Percentiles rank a stretch among this genome's conserved stretches.
These are phyloP conservation scores for Diaporthe citriasiana DNA, from an alignment of 2,329 filamentous ascomycete species.

Conservation along the genomic window DNA sequence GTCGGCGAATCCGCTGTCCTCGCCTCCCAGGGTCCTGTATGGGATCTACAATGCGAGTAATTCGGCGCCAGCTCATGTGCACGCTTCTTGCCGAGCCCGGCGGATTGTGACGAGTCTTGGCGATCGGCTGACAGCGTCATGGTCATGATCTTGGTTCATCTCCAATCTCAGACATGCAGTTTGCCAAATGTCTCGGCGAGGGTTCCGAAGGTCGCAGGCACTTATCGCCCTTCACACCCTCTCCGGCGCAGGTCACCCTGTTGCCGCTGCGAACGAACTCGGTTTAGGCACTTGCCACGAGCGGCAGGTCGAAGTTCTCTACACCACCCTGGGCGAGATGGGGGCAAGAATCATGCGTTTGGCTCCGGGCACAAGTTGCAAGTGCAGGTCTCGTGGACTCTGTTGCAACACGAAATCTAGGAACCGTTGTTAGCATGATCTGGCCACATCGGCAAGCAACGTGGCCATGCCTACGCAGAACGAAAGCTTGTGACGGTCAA, in stretches of 20 bases:
- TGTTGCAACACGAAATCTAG: background rate
- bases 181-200: constrained; percentile 10
- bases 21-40: background rate
- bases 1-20: background rate
- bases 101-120: background rate
- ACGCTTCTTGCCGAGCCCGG: background rate
- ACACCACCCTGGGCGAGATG: background rate
- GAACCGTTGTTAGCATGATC: background rate
- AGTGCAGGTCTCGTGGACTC: background rate
- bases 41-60: background rate
- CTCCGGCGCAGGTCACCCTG: background rate
- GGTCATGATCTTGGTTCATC: background rate
- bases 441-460: background rate
- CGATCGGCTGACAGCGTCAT: background rate
- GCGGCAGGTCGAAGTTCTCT: background rate
- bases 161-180: constrained; percentile 23
- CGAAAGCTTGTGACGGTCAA: background rate
- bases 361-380: too few relatives aligned
- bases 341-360: background rate
- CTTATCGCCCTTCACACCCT: background rate
- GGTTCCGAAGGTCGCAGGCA: background rate
- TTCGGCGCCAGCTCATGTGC: background rate
- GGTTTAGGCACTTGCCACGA: background rate
- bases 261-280: background rate
- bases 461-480: constrained; percentile 3